These are phyloP conservation scores for Krasilnikovozyma curviuscula DNA, from an alignment of 768 basidiomycete species.

Conservation along the genomic window DNA sequence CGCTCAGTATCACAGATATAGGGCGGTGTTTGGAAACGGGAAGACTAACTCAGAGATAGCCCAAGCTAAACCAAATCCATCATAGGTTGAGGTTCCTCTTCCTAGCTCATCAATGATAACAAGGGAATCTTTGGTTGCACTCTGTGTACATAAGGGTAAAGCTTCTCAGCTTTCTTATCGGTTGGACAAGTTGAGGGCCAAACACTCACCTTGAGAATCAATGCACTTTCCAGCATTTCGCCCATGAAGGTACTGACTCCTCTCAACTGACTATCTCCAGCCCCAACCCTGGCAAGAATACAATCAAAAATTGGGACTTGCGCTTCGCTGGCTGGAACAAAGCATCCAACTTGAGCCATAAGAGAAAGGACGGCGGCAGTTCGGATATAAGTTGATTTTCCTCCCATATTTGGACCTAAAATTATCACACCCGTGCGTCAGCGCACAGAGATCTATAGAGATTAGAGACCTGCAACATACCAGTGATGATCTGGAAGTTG, in stretches of 20 bases:
- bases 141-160: slow-evolving; percentile 30
- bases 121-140: slow-evolving; percentile 75
- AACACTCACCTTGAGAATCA: slow-evolving; percentile 56
- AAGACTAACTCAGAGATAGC: slow-evolving; percentile 77
- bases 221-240: slow-evolving; percentile 96
- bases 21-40: neutral
- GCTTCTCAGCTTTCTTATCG: neutral
- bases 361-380: slow-evolving; percentile 90
- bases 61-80: slow-evolving; percentile 56
- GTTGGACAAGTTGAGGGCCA: neutral
- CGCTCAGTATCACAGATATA: no score
- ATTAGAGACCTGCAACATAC: no score
- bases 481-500: no score
- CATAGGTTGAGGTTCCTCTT: slow-evolving; percentile 7
- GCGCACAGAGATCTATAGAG: no score
- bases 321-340: slow-evolving; percentile 79
- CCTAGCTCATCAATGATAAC: slow-evolving; percentile 77
- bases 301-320: slow-evolving; percentile 85
- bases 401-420: slow-evolving; percentile 98
- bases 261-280: slow-evolving; percentile 91
- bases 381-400: slow-evolving; percentile 91
- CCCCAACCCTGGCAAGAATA: slow-evolving; percentile 83
- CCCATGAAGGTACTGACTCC: slow-evolving; percentile 99
- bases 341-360: slow-evolving; percentile 89
- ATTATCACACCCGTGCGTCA: slow-evolving; percentile 77